phyloP scores from a whole-genome alignment of 202 grass and related monocot species.

The Setaria italica region DNA sequence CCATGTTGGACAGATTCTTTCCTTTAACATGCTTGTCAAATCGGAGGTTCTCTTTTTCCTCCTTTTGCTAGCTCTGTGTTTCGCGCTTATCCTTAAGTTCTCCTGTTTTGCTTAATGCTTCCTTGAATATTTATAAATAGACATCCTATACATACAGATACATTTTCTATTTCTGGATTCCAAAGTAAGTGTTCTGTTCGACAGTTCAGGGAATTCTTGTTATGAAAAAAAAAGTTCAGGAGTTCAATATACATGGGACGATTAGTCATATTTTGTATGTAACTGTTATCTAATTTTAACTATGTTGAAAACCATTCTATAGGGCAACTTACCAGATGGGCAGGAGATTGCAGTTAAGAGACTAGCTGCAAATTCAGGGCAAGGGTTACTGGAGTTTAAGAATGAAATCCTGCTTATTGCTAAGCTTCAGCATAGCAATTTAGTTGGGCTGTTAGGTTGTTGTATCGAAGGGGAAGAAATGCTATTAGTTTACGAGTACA shows the following conservation, averaged over 20 bases:
- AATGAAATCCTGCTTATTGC: slow-evolving; percentile 67
- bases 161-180: not conserved
- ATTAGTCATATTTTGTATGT: not conserved
- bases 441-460: slow-evolving; percentile 67
- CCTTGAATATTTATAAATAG: not conserved
- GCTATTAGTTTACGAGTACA: slow-evolving; percentile 67
- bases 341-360: slow-evolving; percentile 67
- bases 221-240: not conserved
- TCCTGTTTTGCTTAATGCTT: not conserved
- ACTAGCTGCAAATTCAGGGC: slow-evolving; percentile 58
- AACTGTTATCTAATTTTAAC: not conserved
- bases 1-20: not conserved
- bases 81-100: not conserved
- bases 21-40: not conserved
- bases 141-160: not conserved
- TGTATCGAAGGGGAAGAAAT: slow-evolving; percentile 73
- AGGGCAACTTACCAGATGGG: slow-evolving; percentile 51
- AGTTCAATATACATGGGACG: not conserved
- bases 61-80: not conserved
- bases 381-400: slow-evolving; percentile 74
- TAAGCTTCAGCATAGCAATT: slow-evolving; percentile 79
- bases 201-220: not conserved
- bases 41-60: not conserved
- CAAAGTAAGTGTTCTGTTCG: not conserved
- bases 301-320: slow-evolving; percentile 33